Conservation (phyloP, 352 stramenopile genomes). For the Globisporangium uncinulatum region DNA sequence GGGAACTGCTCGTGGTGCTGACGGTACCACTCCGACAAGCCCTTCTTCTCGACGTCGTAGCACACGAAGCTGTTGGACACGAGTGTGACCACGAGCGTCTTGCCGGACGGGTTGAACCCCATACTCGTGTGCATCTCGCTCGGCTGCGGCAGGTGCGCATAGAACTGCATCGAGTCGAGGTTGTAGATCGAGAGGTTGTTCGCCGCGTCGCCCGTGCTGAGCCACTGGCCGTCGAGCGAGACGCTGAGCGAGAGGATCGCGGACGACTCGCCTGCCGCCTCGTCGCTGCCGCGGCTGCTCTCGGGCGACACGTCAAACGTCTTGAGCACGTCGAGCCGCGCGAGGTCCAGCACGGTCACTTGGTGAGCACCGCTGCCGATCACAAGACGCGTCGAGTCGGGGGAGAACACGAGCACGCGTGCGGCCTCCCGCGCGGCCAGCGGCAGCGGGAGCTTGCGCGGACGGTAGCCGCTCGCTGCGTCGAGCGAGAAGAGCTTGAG, state of each 20-base stretch:
- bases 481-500: slow-evolving; percentile 88
- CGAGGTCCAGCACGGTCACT: slow-evolving; percentile 67
- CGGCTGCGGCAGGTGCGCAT: slow-evolving; percentile 55
- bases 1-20: slow-evolving; percentile 62
- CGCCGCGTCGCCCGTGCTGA: slow-evolving; percentile 51
- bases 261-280: slow-evolving; percentile 14
- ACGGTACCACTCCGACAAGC: slow-evolving; percentile 67
- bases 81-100: slow-evolving; percentile 73
- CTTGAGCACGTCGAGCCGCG: slow-evolving; percentile 70
- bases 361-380: slow-evolving; percentile 58
- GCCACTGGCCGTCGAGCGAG: slow-evolving; percentile 77
- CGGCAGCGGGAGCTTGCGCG: slow-evolving; percentile 50
- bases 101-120: slow-evolving; percentile 68
- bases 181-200: slow-evolving; percentile 82
- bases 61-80: slow-evolving; percentile 82
- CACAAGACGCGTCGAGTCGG: slow-evolving; percentile 71
- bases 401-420: slow-evolving; percentile 68
- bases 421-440: slow-evolving; percentile 34
- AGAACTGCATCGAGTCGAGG: slow-evolving; percentile 83
- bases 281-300: background rate
- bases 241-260: slow-evolving; percentile 67
- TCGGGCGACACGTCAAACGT: slow-evolving; percentile 45
- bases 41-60: slow-evolving; percentile 83
- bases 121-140: slow-evolving; percentile 76
- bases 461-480: slow-evolving; percentile 29